Percentiles rank a stretch among this genome's conserved stretches.
phyloP scores from a whole-genome alignment of 2,329 filamentous ascomycete species.

The Ophiostoma australiae region DNA sequence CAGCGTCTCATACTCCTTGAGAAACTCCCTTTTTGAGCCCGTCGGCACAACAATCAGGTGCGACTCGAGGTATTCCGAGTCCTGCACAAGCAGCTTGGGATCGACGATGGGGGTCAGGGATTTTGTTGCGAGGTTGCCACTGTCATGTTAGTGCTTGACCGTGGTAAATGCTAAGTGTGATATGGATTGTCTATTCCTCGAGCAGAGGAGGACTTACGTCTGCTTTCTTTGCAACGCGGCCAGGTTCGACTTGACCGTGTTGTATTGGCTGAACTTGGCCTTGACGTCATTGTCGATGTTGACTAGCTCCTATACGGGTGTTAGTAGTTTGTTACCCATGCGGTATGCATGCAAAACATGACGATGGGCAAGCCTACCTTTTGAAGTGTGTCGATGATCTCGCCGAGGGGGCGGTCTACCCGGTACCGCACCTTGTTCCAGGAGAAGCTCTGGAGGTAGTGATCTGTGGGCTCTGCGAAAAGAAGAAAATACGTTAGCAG shows the following conservation, averaged over 20 bases:
- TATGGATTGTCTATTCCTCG: neutral
- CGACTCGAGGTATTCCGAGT: conserved; percentile 95
- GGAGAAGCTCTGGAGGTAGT: conserved; percentile 80
- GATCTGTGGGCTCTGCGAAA: conserved; percentile 78
- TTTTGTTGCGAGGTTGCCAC: conserved; percentile 89
- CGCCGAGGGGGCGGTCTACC: conserved; percentile 80
- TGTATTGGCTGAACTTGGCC: conserved; percentile 90
- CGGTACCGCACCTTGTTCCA: conserved; percentile 99
- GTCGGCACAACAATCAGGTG: conserved; percentile 86
- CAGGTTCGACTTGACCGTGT: conserved; percentile 79
- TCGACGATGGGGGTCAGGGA: conserved; percentile 87
- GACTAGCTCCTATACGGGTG: conserved; percentile 63
- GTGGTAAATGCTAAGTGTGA: neutral
- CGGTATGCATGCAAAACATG: neutral
- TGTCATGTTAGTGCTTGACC: conserved; percentile 35
- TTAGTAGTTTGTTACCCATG: neutral
- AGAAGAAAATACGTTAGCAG: conserved; percentile 13
- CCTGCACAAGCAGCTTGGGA: conserved; percentile 71
- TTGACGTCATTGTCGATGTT: conserved; percentile 97
- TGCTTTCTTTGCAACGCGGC: conserved; percentile 78
- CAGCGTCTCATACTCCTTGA: conserved; percentile 82
- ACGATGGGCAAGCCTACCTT: conserved; percentile 55
- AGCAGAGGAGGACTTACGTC: conserved; percentile 53
- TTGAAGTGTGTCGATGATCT: conserved; percentile 80
- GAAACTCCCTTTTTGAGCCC: conserved; percentile 77